Conservation (phyloP, 2,329 filamentous ascomycete species). For the Scedosporium apiospermum region DNA sequence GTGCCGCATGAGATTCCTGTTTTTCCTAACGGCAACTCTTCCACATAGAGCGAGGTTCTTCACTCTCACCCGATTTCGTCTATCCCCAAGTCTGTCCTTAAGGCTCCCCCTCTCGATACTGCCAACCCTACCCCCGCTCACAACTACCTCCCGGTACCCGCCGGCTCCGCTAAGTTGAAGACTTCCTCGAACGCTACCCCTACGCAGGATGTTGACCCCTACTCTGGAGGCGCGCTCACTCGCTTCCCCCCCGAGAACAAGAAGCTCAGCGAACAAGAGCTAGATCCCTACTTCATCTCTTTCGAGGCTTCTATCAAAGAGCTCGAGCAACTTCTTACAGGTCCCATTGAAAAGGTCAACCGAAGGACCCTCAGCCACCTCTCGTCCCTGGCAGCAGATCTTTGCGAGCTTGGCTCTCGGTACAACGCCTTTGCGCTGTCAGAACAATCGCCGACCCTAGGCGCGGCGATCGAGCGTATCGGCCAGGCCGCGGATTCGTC, state of each 20-base stretch:
- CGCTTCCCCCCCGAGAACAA: conserved; percentile 76
- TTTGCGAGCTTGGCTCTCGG: conserved; percentile 87
- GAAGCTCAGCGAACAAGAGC: conserved; percentile 73
- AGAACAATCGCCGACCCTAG: conserved; percentile 79
- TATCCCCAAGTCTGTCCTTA: conserved; percentile 87
- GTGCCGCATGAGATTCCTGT: conserved; percentile 6
- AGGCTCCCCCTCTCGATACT: conserved; percentile 88
- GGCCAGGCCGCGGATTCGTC: conserved; percentile 93
- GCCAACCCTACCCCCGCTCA: conserved; percentile 88
- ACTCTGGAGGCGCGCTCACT: conserved; percentile 15
- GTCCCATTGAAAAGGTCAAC: conserved; percentile 95
- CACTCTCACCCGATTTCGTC: conserved; percentile 83
- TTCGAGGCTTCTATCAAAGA: conserved; percentile 91
- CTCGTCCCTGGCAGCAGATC: conserved; percentile 71
- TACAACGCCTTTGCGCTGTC: conserved; percentile 96
- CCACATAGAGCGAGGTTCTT: conserved; percentile 74
- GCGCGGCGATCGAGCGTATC: conserved; percentile 85
- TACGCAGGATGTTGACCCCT: conserved; percentile 19
- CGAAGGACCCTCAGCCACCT: conserved; percentile 79
- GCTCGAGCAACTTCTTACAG: conserved; percentile 76
- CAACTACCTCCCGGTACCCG: conserved; percentile 76
- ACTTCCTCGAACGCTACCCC: conserved; percentile 28
- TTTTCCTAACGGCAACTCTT: conserved; percentile 12
- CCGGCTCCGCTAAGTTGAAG: conserved; percentile 77
- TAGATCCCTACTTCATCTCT: conserved; percentile 92